Evolutionary conservation across 2,329 filamentous ascomycete genomes (phyloP).

Genomic region (Aspergillus fumigatiaffinis): DNA sequence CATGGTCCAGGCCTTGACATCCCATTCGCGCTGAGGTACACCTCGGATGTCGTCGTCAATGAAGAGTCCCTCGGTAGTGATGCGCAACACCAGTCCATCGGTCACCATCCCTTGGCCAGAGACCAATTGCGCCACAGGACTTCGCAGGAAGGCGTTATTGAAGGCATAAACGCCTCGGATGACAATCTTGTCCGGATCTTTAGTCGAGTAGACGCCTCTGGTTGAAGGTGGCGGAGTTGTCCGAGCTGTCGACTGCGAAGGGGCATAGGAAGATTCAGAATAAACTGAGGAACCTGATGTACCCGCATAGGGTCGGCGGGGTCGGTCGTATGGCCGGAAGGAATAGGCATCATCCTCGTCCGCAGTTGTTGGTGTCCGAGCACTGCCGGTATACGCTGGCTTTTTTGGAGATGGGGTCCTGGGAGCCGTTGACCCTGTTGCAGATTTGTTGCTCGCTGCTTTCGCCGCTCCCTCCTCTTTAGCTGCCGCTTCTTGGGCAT

Average conservation of each 20-base stretch:
- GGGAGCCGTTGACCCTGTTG: constrained; percentile 23
- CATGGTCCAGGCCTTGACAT: constrained; percentile 96
- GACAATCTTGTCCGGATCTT: constrained; percentile 92
- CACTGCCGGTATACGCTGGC: constrained; percentile 25
- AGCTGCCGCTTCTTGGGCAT: constrained; percentile 26
- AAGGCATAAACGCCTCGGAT: constrained; percentile 91
- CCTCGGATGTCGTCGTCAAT: constrained; percentile 92
- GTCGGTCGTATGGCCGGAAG: constrained; percentile 72
- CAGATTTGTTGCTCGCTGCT: constrained; percentile 28
- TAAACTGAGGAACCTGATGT: constrained; percentile 67
- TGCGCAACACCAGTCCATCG: constrained; percentile 85
- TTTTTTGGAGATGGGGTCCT: constrained; percentile 40
- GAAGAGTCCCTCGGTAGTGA: constrained; percentile 91
- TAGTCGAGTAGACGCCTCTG: constrained; percentile 75
- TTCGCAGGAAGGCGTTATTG: constrained; percentile 81
- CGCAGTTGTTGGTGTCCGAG: constrained; percentile 30
- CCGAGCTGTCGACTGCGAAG: constrained; percentile 75
- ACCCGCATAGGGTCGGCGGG: constrained; percentile 55
- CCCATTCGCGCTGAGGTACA: constrained; percentile 96
- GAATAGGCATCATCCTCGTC: constrained; percentile 67
- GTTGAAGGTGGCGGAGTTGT: constrained; percentile 80
- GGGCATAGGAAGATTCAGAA: constrained; percentile 82
- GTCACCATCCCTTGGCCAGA: constrained; percentile 81
- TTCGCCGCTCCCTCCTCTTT: constrained; percentile 36
- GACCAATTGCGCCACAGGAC: constrained; percentile 85